These are phyloP conservation scores for Nicotiana otophora DNA, from an alignment of 257 asterid species.

Conservation along the genomic window DNA sequence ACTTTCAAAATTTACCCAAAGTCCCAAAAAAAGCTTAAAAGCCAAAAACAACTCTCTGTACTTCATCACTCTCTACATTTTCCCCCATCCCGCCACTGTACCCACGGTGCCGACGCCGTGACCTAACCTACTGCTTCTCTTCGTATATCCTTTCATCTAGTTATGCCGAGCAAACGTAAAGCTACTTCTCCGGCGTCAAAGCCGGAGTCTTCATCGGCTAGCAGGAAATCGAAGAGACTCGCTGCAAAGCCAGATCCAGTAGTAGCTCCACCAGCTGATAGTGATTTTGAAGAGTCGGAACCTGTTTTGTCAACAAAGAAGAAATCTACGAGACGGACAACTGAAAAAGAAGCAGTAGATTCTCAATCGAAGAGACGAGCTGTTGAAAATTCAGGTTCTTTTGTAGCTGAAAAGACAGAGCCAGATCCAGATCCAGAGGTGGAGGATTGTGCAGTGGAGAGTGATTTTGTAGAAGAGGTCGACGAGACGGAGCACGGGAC, in stretches of 20 bases:
- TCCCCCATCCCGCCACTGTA: neutral
- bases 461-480: constrained; percentile 14
- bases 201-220: neutral
- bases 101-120: neutral
- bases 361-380: neutral
- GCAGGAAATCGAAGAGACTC: constrained; percentile 3
- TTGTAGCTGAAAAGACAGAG: neutral
- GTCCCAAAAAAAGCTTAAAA: neutral
- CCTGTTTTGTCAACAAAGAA: neutral
- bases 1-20: neutral
- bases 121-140: neutral
- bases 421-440: no score
- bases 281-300: neutral
- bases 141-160: neutral
- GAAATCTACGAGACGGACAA: neutral
- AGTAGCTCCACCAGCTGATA: neutral
- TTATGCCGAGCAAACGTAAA: constrained; percentile 12
- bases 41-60: neutral
- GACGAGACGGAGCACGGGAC: neutral
- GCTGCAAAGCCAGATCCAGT: neutral
- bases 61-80: neutral
- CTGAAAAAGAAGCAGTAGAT: neutral
- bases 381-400: neutral
- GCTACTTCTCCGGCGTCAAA: neutral
- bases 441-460: neutral